Conservation (phyloP, 225 moss, liverwort and hornwort species). For the Straminergon stramineum region DNA sequence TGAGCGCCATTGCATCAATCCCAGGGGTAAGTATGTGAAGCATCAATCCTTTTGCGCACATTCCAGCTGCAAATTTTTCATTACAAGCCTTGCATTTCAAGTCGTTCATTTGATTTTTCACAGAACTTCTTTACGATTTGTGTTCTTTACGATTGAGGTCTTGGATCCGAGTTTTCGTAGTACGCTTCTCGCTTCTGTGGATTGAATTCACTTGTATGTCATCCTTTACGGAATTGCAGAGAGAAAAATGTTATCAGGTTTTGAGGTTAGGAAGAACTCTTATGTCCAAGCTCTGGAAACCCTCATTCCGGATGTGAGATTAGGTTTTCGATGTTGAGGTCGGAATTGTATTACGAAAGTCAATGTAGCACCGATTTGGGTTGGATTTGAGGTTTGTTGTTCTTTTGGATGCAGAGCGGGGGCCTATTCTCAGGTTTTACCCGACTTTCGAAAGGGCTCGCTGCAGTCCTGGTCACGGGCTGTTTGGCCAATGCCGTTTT, state of each 20-base stretch:
- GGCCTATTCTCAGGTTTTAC: constrained; percentile 35
- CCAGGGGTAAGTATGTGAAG: neutral
- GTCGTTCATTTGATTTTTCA: neutral
- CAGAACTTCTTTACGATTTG: neutral
- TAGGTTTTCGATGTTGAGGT: neutral
- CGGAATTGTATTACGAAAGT: neutral
- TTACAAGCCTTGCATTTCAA: neutral
- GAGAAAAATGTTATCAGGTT: neutral
- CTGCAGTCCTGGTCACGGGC: constrained; percentile 35
- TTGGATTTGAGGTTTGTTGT: neutral
- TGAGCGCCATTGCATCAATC: constrained; percentile 19
- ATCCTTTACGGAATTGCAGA: neutral
- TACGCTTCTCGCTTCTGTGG: neutral
- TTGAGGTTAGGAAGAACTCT: neutral
- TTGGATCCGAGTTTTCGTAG: neutral
- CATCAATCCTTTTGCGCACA: neutral
- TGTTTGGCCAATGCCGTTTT: constrained; percentile 35
- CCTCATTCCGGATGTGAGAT: neutral
- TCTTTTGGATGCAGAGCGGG: constrained; percentile 6
- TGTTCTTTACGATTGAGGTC: neutral
- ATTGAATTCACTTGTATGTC: no score
- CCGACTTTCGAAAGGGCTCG: constrained; percentile 61
- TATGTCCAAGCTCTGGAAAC: neutral
- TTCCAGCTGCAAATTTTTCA: neutral
- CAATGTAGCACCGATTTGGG: neutral